Conservation (phyloP, 768 basidiomycete species). For the Termitomyces sp. region DNA sequence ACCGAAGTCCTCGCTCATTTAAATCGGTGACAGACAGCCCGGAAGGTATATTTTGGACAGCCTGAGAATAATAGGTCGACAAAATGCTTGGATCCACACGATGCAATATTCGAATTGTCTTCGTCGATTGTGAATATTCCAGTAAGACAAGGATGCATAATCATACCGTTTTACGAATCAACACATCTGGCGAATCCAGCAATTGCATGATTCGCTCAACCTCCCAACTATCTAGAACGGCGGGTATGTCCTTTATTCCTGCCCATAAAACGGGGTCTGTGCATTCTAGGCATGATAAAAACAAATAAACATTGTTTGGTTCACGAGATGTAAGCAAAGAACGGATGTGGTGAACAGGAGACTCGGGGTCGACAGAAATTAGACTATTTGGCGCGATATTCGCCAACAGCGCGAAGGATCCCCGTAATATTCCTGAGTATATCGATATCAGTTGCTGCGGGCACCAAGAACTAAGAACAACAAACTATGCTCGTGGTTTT, state of each 20-base stretch:
- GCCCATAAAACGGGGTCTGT: constrained; percentile 63
- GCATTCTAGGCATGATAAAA: constrained; percentile 57
- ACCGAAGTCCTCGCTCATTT: constrained; percentile 35
- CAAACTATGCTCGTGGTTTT: constrained; percentile 18
- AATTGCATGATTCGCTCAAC: constrained; percentile 68
- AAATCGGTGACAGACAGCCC: constrained; percentile 26
- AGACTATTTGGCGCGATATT: constrained; percentile 21
- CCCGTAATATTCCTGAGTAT: constrained; percentile 26
- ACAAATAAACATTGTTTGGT: constrained; percentile 58
- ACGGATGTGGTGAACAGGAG: constrained; percentile 44
- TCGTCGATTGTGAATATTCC: constrained; percentile 15
- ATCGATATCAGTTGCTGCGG: constrained; percentile 3
- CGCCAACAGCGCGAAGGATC: constrained; percentile 29
- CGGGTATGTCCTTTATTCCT: constrained; percentile 46
- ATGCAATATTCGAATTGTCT: constrained; percentile 59
- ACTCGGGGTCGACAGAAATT: constrained; percentile 17
- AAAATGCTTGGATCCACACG: constrained; percentile 56
- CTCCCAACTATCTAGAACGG: constrained; percentile 64
- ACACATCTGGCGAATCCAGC: constrained; percentile 51
- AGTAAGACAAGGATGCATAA: background rate
- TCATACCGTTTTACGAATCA: constrained; percentile 55
- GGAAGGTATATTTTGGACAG: constrained; percentile 30
- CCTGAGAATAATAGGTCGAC: constrained; percentile 44
- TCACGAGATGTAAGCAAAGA: constrained; percentile 51
- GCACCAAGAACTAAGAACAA: background rate